These are phyloP conservation scores for Pestalotiopsis sp. DNA, from an alignment of 2,329 filamentous ascomycete species.

Conservation along the genomic window DNA sequence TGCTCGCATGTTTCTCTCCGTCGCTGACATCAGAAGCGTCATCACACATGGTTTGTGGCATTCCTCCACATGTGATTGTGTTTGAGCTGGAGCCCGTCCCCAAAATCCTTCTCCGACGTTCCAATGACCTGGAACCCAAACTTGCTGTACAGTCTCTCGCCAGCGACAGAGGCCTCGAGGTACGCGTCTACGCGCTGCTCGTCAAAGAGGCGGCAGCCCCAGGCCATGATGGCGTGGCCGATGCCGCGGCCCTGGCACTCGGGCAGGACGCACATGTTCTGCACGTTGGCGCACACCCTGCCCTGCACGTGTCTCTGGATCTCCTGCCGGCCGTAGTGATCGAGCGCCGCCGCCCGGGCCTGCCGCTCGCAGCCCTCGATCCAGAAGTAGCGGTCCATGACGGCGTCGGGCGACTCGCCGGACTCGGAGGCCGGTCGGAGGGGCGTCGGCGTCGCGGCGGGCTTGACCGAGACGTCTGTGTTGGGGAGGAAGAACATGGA, in stretches of 20 bases:
- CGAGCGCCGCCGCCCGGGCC: background rate
- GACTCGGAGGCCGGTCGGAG: background rate
- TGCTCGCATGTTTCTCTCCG: too few species aligned
- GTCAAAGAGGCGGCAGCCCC: background rate
- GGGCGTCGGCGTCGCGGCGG: background rate
- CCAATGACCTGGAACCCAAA: background rate
- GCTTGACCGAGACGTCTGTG: background rate
- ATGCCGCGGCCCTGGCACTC: background rate
- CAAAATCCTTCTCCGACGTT: background rate
- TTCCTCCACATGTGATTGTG: background rate
- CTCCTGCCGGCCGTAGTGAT: background rate
- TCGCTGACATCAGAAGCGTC: background rate
- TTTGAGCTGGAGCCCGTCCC: background rate
- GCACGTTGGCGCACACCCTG: background rate
- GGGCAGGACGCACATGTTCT: background rate
- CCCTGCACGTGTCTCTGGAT: background rate
- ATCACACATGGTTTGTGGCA: background rate
- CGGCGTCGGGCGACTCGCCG: background rate
- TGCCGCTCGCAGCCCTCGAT: background rate
- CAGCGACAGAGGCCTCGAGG: background rate
- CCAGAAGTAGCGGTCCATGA: conserved; percentile 1
- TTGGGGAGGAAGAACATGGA: background rate
- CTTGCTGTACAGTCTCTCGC: background rate
- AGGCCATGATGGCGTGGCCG: background rate
- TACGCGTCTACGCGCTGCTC: background rate